Evolutionary conservation across 192 early-diverging fungal genomes (phyloP).

Genomic region (Chytriomyces sp.): DNA sequence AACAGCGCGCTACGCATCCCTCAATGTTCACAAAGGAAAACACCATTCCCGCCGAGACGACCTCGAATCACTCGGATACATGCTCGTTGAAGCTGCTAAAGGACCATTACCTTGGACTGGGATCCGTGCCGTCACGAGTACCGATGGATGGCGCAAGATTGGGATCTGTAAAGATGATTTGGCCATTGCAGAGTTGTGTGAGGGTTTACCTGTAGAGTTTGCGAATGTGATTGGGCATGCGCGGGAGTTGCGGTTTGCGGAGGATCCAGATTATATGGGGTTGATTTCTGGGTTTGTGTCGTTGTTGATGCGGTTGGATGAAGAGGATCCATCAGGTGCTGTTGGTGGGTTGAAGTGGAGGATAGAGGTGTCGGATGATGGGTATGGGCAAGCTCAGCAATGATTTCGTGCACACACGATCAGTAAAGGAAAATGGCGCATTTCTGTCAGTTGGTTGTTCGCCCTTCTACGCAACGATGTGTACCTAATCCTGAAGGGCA

Average conservation of each 20-base stretch:
- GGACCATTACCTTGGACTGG: constrained; percentile 52
- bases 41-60: constrained; percentile 52
- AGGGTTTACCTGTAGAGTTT: constrained; percentile 45
- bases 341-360: neutral
- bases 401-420: too few species aligned
- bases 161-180: constrained; percentile 42
- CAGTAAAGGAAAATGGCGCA: too few species aligned
- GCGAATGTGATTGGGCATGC: constrained; percentile 44
- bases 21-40: constrained; percentile 53
- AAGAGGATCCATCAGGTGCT: neutral
- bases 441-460: too few species aligned
- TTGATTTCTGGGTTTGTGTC: constrained; percentile 40
- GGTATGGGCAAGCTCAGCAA: neutral
- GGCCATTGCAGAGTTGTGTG: constrained; percentile 34
- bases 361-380: neutral
- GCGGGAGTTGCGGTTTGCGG: constrained; percentile 42
- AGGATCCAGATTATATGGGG: constrained; percentile 47
- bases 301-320: constrained; percentile 21
- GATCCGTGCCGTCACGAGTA: constrained; percentile 40
- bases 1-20: constrained; percentile 52
- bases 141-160: constrained; percentile 52
- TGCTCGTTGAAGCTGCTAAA: constrained; percentile 45
- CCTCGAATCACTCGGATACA: constrained; percentile 49
- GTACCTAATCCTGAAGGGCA: too few species aligned
- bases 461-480: too few species aligned